Evolutionary conservation across 2,329 filamentous ascomycete genomes (phyloP).

Genomic region (Ascochyta rabiei): DNA sequence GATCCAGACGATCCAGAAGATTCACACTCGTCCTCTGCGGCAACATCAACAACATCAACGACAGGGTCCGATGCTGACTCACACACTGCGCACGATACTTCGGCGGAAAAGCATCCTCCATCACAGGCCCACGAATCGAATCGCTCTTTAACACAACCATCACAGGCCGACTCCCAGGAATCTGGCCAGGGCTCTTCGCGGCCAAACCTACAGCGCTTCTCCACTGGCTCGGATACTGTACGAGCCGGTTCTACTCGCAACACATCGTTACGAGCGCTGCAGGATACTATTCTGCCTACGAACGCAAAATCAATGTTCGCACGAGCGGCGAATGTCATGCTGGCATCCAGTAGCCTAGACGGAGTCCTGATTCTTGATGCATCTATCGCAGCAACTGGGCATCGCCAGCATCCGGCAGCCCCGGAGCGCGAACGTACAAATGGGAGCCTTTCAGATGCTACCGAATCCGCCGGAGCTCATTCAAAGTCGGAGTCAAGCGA

Average conservation of each 20-base stretch:
- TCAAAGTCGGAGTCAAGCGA: constrained; percentile 28
- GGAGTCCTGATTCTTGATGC: constrained; percentile 46
- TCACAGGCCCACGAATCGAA: not conserved
- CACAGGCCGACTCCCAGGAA: constrained; percentile 1
- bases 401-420: constrained; percentile 14
- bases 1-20: not conserved
- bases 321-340: constrained; percentile 42
- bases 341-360: constrained; percentile 40
- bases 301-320: constrained; percentile 42
- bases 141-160: not conserved
- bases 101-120: not conserved
- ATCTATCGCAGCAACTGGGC: constrained; percentile 33
- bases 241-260: constrained; percentile 18
- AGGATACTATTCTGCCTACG: constrained; percentile 37
- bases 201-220: not conserved
- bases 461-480: constrained; percentile 11
- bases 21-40: not conserved
- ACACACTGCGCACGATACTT: not conserved
- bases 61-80: not conserved
- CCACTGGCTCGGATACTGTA: constrained; percentile 3
- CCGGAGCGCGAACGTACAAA: constrained; percentile 5
- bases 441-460: constrained; percentile 2
- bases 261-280: constrained; percentile 26
- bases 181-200: not conserved
- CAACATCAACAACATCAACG: constrained; percentile 2